Evolutionary conservation across 192 early-diverging fungal species (phyloP).

Genomic region (Pilaira anomala): DNA sequence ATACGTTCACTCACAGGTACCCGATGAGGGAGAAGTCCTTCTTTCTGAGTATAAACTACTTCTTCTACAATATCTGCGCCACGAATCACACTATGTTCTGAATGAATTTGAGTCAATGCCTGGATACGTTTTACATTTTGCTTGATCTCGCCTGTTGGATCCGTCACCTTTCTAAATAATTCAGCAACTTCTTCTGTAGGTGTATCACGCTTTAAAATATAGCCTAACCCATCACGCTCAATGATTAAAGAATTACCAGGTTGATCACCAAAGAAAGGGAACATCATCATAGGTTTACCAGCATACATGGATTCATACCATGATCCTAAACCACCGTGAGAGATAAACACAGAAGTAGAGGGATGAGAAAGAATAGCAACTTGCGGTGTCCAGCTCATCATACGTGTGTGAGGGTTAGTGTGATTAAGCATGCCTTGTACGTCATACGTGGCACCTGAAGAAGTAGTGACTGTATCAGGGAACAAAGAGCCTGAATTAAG

Average conservation of each 20-base stretch:
- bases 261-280: slow-evolving; percentile 34
- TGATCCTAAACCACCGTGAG: slow-evolving; percentile 31
- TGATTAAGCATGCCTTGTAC: not conserved
- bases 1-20: slow-evolving; percentile 11
- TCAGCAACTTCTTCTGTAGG: not conserved
- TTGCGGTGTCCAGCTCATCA: slow-evolving; percentile 29
- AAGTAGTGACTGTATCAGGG: not conserved
- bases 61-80: slow-evolving; percentile 28
- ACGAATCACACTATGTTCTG: slow-evolving; percentile 3
- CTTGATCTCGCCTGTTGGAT: not conserved
- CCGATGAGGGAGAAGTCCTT: slow-evolving; percentile 19
- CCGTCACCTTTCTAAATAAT: not conserved
- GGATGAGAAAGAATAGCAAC: slow-evolving; percentile 30
- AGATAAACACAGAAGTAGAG: slow-evolving; percentile 24
- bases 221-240: not conserved
- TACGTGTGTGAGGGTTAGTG: not conserved
- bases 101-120: slow-evolving; percentile 19
- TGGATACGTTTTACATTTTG: not conserved
- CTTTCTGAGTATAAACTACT: slow-evolving; percentile 8
- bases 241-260: slow-evolving; percentile 2
- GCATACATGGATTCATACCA: slow-evolving; percentile 32
- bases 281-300: slow-evolving; percentile 26
- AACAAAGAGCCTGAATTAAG: not conserved
- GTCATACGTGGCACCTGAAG: not conserved
- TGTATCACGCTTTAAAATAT: not conserved